Percentiles rank a stretch among this genome's conserved stretches.
phyloP scores from a whole-genome alignment of 345 rosid species.

The Gossypium bickii region DNA sequence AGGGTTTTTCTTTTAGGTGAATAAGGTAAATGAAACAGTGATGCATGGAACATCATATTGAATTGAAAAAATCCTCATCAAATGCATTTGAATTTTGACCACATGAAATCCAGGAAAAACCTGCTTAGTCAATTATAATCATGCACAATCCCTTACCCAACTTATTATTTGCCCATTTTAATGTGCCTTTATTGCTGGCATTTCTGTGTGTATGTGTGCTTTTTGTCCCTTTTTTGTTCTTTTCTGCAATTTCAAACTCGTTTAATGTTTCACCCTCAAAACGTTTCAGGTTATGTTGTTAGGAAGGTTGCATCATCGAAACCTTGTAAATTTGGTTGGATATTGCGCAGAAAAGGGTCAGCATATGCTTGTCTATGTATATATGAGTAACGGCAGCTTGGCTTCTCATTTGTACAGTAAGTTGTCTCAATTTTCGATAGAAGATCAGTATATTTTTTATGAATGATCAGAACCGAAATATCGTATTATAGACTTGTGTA shows the following conservation, averaged over 20 bases:
- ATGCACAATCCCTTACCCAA: neutral
- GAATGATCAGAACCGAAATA: neutral
- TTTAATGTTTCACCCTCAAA: conserved; percentile 13
- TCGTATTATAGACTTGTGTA: neutral
- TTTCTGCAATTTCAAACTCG: neutral
- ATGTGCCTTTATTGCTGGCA: conserved; percentile 6
- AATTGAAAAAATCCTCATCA: too few species aligned
- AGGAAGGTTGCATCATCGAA: conserved; percentile 96
- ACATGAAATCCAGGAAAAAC: neutral
- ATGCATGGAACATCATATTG: too few species aligned
- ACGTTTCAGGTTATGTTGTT: conserved; percentile 74
- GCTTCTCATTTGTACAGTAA: conserved; percentile 92
- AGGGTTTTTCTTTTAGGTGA: too few species aligned
- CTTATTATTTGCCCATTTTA: neutral
- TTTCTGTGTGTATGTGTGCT: neutral
- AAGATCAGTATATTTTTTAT: conserved; percentile 2
- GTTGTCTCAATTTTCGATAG: conserved; percentile 21
- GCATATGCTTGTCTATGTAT: conserved; percentile 90
- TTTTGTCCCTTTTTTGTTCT: neutral
- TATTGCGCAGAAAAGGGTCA: conserved; percentile 94
- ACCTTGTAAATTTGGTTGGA: conserved; percentile 90
- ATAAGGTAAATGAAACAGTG: too few species aligned
- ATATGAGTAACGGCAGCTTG: conserved; percentile 95
- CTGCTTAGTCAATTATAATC: neutral
- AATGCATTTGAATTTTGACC: too few species aligned